Base-by-base conservation (phyloP, 768 basidiomycete genomes). In the Tulasnella sp. region DNA sequence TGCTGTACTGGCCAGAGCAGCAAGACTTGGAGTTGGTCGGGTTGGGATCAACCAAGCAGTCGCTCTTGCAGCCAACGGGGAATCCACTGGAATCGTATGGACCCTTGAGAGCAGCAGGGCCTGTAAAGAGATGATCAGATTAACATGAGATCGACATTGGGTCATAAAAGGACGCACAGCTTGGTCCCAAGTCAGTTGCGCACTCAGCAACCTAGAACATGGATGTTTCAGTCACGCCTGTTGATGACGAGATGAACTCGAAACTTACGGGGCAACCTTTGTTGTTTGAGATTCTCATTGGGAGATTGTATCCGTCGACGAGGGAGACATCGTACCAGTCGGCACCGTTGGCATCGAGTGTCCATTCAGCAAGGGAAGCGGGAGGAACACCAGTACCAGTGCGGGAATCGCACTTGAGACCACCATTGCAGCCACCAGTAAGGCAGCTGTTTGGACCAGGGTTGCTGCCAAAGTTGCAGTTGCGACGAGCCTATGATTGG, bases 331-430 rank as follows among this genome's bases (percentile, higher is more conserved):
- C 56, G 37, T 53, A 43, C 13, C 37, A 51, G 22, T 51, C 54
- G 7, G 28, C 27, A 16, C 51, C 50, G 33, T 47, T 29, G 10
- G 39, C 48, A 20, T 31, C 25, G 15, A 49, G 34, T 1, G 48
- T 49, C 22, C 37, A 49, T 24, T 49, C 48, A 7, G 48, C 48
- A 37, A 49, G 48, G 1, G 48, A 49, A 34, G 59, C 59, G 7
- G 58, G 60, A 16, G 60, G 57, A 3, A 61, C 60, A 22, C 59
- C 69, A 0, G 69, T 70, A 3, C 69, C 69, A 10, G 62, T 64
- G 53, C 58, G 46, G 13, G 62, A 53, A 54, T 68, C 65, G 47
- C 69, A 70, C 19, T 59, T 34, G 0, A 70, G 58, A 32, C 70
- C 69, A 37, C 69, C 48, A 25, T 54, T 57, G 49, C 48, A 58